phyloP scores from a whole-genome alignment of 2,329 filamentous ascomycete genomes.

The Trichoderma sp. region DNA sequence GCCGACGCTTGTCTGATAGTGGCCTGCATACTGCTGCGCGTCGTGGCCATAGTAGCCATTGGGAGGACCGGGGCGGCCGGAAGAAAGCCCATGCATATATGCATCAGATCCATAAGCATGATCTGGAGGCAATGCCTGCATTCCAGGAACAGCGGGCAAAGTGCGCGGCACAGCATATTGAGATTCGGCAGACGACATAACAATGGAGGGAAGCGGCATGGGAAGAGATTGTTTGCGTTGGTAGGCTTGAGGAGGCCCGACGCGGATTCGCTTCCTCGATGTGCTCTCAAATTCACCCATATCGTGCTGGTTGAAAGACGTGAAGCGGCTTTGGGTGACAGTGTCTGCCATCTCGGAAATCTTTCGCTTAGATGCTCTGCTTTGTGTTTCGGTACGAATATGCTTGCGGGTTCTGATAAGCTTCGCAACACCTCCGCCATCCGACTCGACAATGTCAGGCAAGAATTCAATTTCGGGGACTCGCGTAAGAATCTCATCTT shows the following conservation, averaged over 20 bases:
- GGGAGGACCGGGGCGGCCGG: neutral
- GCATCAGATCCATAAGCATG: slow-evolving; percentile 26
- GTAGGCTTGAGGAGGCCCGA: slow-evolving; percentile 15
- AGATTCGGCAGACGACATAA: slow-evolving; percentile 7
- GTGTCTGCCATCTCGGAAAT: slow-evolving; percentile 30
- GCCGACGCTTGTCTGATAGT: neutral
- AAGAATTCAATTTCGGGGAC: slow-evolving; percentile 64
- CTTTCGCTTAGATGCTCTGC: slow-evolving; percentile 36
- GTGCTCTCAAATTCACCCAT: slow-evolving; percentile 19
- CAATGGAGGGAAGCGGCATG: slow-evolving; percentile 14
- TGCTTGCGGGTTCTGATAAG: slow-evolving; percentile 33
- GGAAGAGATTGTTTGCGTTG: neutral
- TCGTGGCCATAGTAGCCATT: neutral
- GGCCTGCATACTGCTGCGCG: neutral
- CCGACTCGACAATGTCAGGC: slow-evolving; percentile 54
- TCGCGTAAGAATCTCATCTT: slow-evolving; percentile 46
- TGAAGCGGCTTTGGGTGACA: neutral
- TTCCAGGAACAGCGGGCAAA: slow-evolving; percentile 34
- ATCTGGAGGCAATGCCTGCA: slow-evolving; percentile 31
- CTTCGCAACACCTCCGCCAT: slow-evolving; percentile 35
- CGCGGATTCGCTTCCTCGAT: slow-evolving; percentile 35
- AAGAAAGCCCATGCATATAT: neutral
- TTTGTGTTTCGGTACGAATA: slow-evolving; percentile 18
- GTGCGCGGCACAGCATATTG: slow-evolving; percentile 30
- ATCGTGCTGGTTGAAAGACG: neutral